A percentile compares a stretch with the other conserved stretches of the same genome.
Conservation (phyloP, 441 rosid genomes). For the Aquilaria agallochum region DNA sequence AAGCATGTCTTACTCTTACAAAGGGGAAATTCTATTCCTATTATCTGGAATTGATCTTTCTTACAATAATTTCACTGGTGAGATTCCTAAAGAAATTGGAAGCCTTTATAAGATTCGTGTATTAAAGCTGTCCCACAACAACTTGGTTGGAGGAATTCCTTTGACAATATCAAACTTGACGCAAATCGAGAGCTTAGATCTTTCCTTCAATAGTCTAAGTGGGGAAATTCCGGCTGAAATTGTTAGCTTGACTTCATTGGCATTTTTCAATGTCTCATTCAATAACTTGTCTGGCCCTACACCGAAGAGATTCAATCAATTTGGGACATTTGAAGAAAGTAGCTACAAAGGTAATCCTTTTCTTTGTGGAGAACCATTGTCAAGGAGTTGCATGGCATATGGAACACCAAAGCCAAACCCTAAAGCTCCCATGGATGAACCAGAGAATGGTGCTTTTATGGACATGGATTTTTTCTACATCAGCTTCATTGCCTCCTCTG, state of each 20-base stretch:
- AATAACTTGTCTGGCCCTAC: conserved; percentile 15
- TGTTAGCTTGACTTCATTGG: conserved; percentile 3
- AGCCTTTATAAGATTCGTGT: neutral
- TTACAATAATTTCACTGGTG: conserved; percentile 14
- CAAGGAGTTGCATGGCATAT: neutral
- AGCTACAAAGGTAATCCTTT: too few relatives aligned
- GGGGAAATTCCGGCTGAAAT: too few relatives aligned
- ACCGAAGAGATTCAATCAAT: too few relatives aligned
- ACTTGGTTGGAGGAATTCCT: conserved; percentile 17
- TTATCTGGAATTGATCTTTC: conserved; percentile 27
- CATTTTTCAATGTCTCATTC: conserved; percentile 17
- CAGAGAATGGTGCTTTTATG: neutral
- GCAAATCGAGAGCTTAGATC: too few relatives aligned
- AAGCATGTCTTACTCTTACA: neutral
- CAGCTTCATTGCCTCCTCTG: conserved; percentile 5
- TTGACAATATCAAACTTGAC: neutral
- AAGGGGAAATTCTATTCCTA: neutral
- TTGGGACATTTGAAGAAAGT: too few relatives aligned
- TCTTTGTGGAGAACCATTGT: neutral
- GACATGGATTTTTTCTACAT: conserved; percentile 13
- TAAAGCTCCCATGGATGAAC: neutral
- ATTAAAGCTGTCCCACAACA: conserved; percentile 17
- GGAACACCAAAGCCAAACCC: neutral
- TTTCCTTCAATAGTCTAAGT: too few relatives aligned
- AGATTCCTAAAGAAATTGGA: conserved; percentile 21